Base-by-base conservation (phyloP, 202 grass and related monocot species). In the Musa balbisiana region DNA sequence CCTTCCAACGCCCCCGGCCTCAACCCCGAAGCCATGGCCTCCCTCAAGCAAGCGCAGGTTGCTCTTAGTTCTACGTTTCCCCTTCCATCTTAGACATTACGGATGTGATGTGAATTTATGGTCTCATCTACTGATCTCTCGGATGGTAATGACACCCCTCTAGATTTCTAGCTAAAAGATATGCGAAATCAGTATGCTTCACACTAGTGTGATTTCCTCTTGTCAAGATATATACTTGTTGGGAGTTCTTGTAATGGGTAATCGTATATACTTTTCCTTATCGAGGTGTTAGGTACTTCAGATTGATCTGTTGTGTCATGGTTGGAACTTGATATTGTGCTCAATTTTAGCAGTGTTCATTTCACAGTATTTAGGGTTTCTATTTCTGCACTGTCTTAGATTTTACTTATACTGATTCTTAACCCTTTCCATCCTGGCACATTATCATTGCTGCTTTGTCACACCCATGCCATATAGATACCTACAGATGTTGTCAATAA, bases 11-110 rank as follows among this genome's bases (percentile, higher is more conserved):
- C 65, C 24, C 11, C 62, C 6, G 76, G 52, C 76, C 65, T 79
- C 64, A 55, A 58, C 53, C 65, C 76, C 14, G 64, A 79, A 65
- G 76, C 76, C 64, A 58, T 79, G 76, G 65, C 76, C 52, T 79
- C 65, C 16, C 53, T 79, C 52, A 79, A 70, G 76, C 63, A 79
- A 79, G 76, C 76, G 22, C 76, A 79, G 76, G 76, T 79, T 56
- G 1, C 49, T 76, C 20, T 12, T 59, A 3, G 3, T 8, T 58
- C 53, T 17, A 23, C 33, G 33, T 43, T 43, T 43, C 13, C 23
- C 43, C 15, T 19, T 2, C 53, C 53, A 3, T n/a, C 24, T 9
- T 43, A 43, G 33, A 43, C 5, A 43, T 43, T 43, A 6, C 33
- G 5, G 1, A 33, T 51, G 29, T 17, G 67, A 13, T 21, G 14